These are phyloP conservation scores for Penicillium waksmanii DNA, from an alignment of 495 filamentous ascomycete genomes.

Conservation along the genomic window DNA sequence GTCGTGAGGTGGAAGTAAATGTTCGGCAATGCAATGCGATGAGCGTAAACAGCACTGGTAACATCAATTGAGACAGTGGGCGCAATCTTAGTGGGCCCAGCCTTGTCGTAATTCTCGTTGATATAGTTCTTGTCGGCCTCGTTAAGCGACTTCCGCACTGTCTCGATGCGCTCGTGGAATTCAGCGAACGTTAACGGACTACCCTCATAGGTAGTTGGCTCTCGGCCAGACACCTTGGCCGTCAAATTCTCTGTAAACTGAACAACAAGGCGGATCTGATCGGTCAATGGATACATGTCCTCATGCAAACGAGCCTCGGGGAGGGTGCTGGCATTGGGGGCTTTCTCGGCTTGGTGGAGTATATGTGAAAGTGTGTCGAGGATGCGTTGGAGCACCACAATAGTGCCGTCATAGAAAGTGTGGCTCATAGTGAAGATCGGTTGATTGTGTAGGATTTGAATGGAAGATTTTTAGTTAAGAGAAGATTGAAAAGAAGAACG, in stretches of 20 bases:
- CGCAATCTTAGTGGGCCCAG: slow-evolving; percentile 20
- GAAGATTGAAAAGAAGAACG: not conserved
- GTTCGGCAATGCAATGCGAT: slow-evolving; percentile 52
- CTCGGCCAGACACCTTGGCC: slow-evolving; percentile 38
- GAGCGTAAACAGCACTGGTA: slow-evolving; percentile 37
- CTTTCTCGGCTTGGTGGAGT: slow-evolving; percentile 29
- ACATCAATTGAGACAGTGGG: slow-evolving; percentile 11
- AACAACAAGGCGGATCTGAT: slow-evolving; percentile 49
- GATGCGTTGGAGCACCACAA: slow-evolving; percentile 28
- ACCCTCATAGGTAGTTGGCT: slow-evolving; percentile 35
- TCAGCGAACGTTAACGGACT: slow-evolving; percentile 43
- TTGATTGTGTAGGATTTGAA: not conserved
- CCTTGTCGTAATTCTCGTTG: slow-evolving; percentile 22
- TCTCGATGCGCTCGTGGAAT: slow-evolving; percentile 44
- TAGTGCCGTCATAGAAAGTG: slow-evolving; percentile 40
- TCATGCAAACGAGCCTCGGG: slow-evolving; percentile 32
- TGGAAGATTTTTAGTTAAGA: not conserved
- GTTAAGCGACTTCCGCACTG: slow-evolving; percentile 42
- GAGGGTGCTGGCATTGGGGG: slow-evolving; percentile 26
- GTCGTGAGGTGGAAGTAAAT: slow-evolving; percentile 62
- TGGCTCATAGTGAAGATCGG: slow-evolving; percentile 21
- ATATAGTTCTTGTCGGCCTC: slow-evolving; percentile 43
- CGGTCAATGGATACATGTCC: slow-evolving; percentile 54
- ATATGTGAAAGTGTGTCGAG: slow-evolving; percentile 37
- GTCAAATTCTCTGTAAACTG: slow-evolving; percentile 35